Evolutionary conservation across 768 basidiomycete genomes (phyloP).

Genomic region (Phlegmacium glaucopus): DNA sequence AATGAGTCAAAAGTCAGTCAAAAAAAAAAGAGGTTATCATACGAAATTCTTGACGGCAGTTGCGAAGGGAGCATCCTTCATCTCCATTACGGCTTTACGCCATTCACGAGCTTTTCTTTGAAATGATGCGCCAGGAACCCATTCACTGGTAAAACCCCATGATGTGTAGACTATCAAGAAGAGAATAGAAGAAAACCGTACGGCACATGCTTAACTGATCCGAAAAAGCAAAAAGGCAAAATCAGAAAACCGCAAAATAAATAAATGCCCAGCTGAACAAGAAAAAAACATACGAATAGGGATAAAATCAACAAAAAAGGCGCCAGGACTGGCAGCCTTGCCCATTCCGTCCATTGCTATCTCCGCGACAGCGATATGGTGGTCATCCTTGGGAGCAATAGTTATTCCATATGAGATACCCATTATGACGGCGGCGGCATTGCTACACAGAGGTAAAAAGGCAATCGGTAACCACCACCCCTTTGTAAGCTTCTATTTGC

Average conservation of each 20-base stretch:
- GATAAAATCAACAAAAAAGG: conserved; percentile 22
- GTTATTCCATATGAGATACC: conserved; percentile 29
- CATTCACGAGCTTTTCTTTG: conserved; percentile 47
- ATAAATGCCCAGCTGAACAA: conserved; percentile 39
- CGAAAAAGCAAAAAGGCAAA: conserved; percentile 33
- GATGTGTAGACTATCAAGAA: neutral
- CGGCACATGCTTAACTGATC: conserved; percentile 47
- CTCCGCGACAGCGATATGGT: conserved; percentile 32
- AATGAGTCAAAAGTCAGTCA: neutral
- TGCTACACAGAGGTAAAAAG: conserved; percentile 25
- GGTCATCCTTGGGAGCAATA: conserved; percentile 30
- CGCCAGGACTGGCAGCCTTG: conserved; percentile 22
- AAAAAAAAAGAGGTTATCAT: conserved; percentile 3
- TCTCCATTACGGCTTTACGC: conserved; percentile 43
- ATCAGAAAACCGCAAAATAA: neutral
- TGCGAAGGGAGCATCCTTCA: conserved; percentile 43
- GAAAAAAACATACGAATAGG: conserved; percentile 24
- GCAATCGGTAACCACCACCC: neutral
- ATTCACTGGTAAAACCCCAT: conserved; percentile 26
- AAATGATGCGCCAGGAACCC: conserved; percentile 51
- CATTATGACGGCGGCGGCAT: conserved; percentile 41
- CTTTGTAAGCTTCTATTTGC: neutral
- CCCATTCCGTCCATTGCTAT: conserved; percentile 21
- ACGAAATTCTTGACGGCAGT: conserved; percentile 37
- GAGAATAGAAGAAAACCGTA: conserved; percentile 15